Base-by-base conservation (phyloP, 192 early-diverging fungal genomes). In the Coemansia sp. region DNA sequence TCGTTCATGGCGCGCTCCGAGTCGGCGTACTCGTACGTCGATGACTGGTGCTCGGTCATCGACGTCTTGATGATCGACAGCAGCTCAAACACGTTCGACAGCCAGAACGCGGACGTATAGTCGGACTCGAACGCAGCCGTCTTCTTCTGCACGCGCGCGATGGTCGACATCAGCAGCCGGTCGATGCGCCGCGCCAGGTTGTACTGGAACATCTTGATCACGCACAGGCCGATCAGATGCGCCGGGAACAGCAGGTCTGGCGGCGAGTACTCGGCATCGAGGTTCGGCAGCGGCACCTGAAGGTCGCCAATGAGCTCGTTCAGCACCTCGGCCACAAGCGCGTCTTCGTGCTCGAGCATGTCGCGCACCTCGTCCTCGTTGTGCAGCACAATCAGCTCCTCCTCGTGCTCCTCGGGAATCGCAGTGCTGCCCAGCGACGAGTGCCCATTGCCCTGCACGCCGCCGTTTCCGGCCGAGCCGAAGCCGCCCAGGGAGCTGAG, bases 1-100 rank as follows among this genome's bases (percentile, higher is more conserved):
- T 92, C 91, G 55, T 90, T 88, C 55, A 97, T 88, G 3, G 89
- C 75, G 52, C 90, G 89, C 71, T 92, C 90, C 0, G 69, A 72
- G 53, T 93, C 88, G 49, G 76, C 77, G 81, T 85, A 87, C 55
- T 84, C 82, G 55, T 85, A 71, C 6, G 80, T 68, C 14, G 83
- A 74, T 55, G 89, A 84, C 64, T 88, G 86, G 65, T 85, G 84
- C 63, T 92, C 90, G 59, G 83, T 84, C 62, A 82, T 79, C 60
- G 83, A 87, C n/a, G 87, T 86, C 65, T 86, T 86, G 65, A 95
- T 90, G 62, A 98, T 85, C 23, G 93, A 93, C 68, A 95, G 74
- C 20, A 99, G 82, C 79, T 98, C 97, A 68, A 92, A 96, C 20
- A 91, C 90, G 71, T 99, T 99, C 16, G 93, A 94, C 24, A 98